Base-by-base conservation (phyloP, 805 yeast species). In the Cyberlindnera xylosilytica region DNA sequence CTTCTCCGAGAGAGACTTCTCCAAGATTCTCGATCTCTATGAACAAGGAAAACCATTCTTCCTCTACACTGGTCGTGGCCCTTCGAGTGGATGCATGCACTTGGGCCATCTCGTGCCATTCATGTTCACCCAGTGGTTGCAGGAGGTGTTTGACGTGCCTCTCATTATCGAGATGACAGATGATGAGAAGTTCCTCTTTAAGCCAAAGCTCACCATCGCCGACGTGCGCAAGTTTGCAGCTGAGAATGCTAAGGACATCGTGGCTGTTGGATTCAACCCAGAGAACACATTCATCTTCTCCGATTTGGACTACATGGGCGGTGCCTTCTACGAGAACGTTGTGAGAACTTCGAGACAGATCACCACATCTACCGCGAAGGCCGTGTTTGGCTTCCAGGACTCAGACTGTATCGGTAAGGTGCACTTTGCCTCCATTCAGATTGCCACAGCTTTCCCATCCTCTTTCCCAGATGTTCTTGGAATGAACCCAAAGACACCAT, bases 61-160 rank as follows among this genome's bases (percentile, higher is more conserved):
- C 70, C 69, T 93, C 49, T 93, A 93, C 64, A 93, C 99, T 13
- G 99, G 99, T 30, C 79, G 99, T 64, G 99, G 99, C 5, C 98
- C 99, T 28, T 86, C 96, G 2, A 79, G 90, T 32, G 96, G 84
- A 55, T 83, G 93, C 17, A 83, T 93, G 87, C 99, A 93, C 63
- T 73, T 93, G 69, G 99, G 99, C 40, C 99, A 93, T 65, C 82
- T 91, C 89, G 77, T 90, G 47, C 99, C 99, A 15, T 93, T 93
- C 61, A 65, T 85, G 24, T 93, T 93, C 72, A 93, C 99, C 43
- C 89, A 90, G 66, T 93, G 98, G 98, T 74, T 93, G 57, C 99
- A 93, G 66, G 97, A 91, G 35, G 98, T 91, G 2, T 93, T 93
- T 63, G 98, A 93, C 62, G 97, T 79, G 45, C 98, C 99, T 17